phyloP scores from a whole-genome alignment of 2,329 filamentous ascomycete species.

The Cyanodermella asteris region DNA sequence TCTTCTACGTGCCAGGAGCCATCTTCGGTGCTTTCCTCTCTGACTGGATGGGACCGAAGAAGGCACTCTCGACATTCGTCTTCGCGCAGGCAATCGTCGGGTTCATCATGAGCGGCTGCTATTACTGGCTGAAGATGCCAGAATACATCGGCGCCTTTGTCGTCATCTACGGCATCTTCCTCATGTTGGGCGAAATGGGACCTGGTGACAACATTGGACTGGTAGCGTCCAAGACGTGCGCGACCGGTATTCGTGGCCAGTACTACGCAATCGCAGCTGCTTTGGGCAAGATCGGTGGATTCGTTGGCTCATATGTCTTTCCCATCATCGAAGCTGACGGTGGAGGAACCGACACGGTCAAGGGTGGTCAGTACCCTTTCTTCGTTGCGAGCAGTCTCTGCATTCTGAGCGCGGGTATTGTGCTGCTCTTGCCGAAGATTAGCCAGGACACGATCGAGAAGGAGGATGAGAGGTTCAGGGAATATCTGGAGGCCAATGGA shows the following conservation, averaged over 20 bases:
- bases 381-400: slow-evolving; percentile 63
- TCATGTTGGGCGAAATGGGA: slow-evolving; percentile 57
- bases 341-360: slow-evolving; percentile 29
- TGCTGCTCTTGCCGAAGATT: slow-evolving; percentile 52
- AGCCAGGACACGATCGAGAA: slow-evolving; percentile 54
- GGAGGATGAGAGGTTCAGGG: slow-evolving; percentile 57
- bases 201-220: slow-evolving; percentile 85
- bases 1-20: slow-evolving; percentile 74
- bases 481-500: slow-evolving; percentile 49
- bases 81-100: slow-evolving; percentile 53
- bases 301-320: slow-evolving; percentile 68
- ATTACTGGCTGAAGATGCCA: slow-evolving; percentile 43
- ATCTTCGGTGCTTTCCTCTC: slow-evolving; percentile 54
- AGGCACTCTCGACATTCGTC: slow-evolving; percentile 51
- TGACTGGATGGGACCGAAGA: slow-evolving; percentile 59
- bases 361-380: slow-evolving; percentile 66
- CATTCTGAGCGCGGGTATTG: slow-evolving; percentile 47
- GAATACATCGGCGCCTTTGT: slow-evolving; percentile 53
- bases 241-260: slow-evolving; percentile 67
- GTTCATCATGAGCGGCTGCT: slow-evolving; percentile 73
- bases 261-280: slow-evolving; percentile 34
- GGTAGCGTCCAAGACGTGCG: slow-evolving; percentile 66
- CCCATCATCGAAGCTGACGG: slow-evolving; percentile 44
- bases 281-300: slow-evolving; percentile 35
- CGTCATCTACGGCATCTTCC: slow-evolving; percentile 59